Base-by-base conservation (phyloP, 2,329 filamentous ascomycete species). In the Pleoardoris graminearum region DNA sequence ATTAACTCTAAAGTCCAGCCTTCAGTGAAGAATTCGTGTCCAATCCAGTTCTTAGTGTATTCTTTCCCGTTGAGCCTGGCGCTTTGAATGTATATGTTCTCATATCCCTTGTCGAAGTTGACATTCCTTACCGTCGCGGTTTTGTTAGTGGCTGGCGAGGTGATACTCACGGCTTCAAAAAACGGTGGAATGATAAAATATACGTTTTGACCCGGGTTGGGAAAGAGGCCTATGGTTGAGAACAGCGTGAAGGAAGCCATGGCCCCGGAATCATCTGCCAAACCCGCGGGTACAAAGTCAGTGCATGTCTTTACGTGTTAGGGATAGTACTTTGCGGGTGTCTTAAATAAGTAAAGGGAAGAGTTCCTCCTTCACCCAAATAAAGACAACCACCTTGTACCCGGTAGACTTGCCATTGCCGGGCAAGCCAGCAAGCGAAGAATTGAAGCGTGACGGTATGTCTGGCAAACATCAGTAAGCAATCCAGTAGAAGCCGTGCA, bases 171-270 rank as follows among this genome's bases (percentile, higher is more conserved):
- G 6, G 68, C 63, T 35, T 75, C 67, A 58, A 79, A 79, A 62
- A 77, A 79, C 0, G 77, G 77, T 8, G 77, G 74, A 7, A 69
- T 76, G 51, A 80, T 77, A 45, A 79, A 70, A 48, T 79, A 79
- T 12, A 80, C 75, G 53, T 79, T 73, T 46, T 79, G 76, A 0
- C 77, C 77, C 1, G 77, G 75, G 39, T 77, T 78, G 0, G 77
- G 77, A 42, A 79, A 79, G 2, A 77, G 60, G 0, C 77, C 77
- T 36, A 78, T 68, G 70, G 77, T 77, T 8, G 70, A 66, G 53
- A 79, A 70, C 4, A 76, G 68, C 1, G 71, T 67, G 55, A 79
- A 79, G 3, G 72, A 71, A 1, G 75, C 77, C 76, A 79, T 78
- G 4, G 77, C 75, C 16, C 77, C 77, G 0, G 65, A 69, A 48